Evolutionary conservation across 116 monocot species (phyloP), one percentile per base, ranked within the genome.

Genomic region (Papilionanthe hybrid): DNA sequence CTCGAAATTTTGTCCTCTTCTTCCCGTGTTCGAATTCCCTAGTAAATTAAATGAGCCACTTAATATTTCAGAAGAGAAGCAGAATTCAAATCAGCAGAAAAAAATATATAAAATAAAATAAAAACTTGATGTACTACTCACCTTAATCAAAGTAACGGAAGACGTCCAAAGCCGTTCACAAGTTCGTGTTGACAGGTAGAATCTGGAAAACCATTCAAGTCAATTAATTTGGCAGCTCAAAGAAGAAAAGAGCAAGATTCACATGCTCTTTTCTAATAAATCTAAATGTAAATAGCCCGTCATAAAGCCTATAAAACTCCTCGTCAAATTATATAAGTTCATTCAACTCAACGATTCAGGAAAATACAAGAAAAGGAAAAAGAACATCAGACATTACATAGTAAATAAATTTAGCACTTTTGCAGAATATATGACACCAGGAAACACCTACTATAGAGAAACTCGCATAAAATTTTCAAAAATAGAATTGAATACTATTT

Each of bases 1-100:
- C 92, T 92, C 47, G 90, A 90, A 82, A 90, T 45, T 72, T 49
- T 90, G 45, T 92, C 92, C 88, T 92, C 92, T 86, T 92, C 90
- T 83, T 92, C 92, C 58, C 90, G 82, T 76, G 79, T 84, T 12
- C 92, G 82, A 66, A 92, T 77, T 57, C 86, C 92, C 92, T 92
- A 81, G 25, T 60, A 9, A 55, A 77, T 77, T 72, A 48, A 75
- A 56, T 30, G 75, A 23, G 55, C 10, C 22, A 65, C 49, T 65
- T 18, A 32, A 37, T 3, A 48, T 49, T 83, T 10, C 29, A 37
- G 22, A 67, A 77, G 32, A 76, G 63, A 63, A 42, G 77, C 30
- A 58, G 37, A 13, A 77, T 3, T 32, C n/a, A 42, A 63, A 48
- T 29, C 27, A 9, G 4, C 22, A 72, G 13, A 27, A 30, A 72